Evolutionary conservation across 106 monocot species (phyloP).

Genomic region (Apostasia ramifera): DNA sequence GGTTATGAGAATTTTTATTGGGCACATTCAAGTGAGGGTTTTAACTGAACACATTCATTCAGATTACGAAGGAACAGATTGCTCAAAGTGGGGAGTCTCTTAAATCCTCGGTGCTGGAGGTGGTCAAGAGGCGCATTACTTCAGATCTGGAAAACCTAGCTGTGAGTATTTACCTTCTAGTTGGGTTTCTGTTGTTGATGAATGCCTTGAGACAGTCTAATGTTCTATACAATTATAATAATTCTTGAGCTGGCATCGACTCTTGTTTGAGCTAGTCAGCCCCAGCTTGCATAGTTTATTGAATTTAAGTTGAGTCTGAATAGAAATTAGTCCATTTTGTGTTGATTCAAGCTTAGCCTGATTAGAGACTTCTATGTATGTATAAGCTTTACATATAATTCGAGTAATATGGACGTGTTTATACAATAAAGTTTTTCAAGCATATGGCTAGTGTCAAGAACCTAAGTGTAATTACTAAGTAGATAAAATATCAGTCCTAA

Average conservation of each 20-base stretch:
- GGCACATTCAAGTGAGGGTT: background rate
- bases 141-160: slow-evolving; percentile 60
- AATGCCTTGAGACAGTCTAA: background rate
- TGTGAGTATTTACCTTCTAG: slow-evolving; percentile 32
- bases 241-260: background rate
- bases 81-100: slow-evolving; percentile 16
- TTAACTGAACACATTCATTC: background rate
- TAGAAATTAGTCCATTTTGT: background rate
- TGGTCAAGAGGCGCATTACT: slow-evolving; percentile 31
- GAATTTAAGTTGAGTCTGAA: background rate
- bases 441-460: too few species aligned
- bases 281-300: background rate
- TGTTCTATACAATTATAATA: too few species aligned
- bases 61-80: slow-evolving; percentile 37
- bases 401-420: too few species aligned
- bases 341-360: too few species aligned
- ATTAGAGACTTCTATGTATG: too few species aligned
- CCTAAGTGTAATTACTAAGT: background rate
- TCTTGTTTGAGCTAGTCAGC: too few species aligned
- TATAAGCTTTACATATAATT: too few species aligned
- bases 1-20: too few species aligned
- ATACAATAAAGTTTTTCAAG: too few species aligned
- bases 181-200: background rate
- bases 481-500: background rate
- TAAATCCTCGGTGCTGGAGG: slow-evolving; percentile 30